Base-by-base conservation (phyloP, 257 asterid species). In the Linaria vulgaris region DNA sequence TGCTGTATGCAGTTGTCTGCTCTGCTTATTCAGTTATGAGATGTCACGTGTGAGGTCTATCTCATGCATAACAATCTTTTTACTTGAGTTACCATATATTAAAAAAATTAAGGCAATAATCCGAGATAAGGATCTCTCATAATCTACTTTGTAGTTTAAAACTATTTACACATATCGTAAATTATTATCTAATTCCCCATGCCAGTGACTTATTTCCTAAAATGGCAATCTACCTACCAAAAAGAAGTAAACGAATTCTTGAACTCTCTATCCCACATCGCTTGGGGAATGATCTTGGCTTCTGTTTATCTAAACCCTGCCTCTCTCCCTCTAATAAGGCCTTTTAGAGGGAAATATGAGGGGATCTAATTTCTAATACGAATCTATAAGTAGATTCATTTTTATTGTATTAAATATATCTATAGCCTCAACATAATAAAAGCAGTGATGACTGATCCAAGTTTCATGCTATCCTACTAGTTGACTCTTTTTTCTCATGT, bases 381-480 rank as follows among this genome's bases (percentile, higher is more conserved):
- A 20, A 19, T 14, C 45, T 61, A 46, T 61, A 24, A 46, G 30
- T 34, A 48, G 12, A 47, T 51, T 47, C 59, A 67, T 14, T 67
- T 67, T 20, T 55, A 9, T 43, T 61, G 23, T 31, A 16, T 6
- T 50, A 22, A 64, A 30, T 57, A 7, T 25, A 23, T 6, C 34
- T 57, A 17, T 56, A 22, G 25, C 16, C 55, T 53, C 60, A 66
- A 54, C 24, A 50, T 45, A 15, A 39, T 27, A 6, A 5, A n/a
- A 61, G 46, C 54, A 34, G 11, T 34, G 9, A 34, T 34, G 10
- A 7, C 9, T 3, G 41, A 34, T 34, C 41, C 1, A 19, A 54
- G 27, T 27, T 45, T 45, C n/a, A 30, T 17, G 46, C 30, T 59
- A 12, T 67, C 19, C 15, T 25, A 54, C 45, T 49, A 39, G n/a